Base-by-base conservation (phyloP, 805 yeast species). In the Lachancea sp. region DNA sequence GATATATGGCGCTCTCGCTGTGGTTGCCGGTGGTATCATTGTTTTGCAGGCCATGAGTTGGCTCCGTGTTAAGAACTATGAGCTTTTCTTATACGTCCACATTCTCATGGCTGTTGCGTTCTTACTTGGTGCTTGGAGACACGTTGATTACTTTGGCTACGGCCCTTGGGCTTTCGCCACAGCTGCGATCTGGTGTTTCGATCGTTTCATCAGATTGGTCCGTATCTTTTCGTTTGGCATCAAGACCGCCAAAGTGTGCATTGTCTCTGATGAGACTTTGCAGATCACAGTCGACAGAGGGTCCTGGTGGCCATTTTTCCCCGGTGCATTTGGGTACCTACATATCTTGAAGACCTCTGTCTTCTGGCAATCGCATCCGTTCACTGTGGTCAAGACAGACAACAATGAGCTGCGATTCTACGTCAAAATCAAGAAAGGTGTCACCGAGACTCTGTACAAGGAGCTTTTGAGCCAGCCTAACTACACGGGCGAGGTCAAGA, bases 361-460 rank as follows among this genome's bases (percentile, higher is more conserved):
- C 11, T 79, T 79, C 64, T 79, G 79, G 78, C 85, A 82, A 59
- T 75, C 81, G 3, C 86, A 82, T 58, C 89, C 89, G 3, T 81
- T 82, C 63, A 79, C 87, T 1, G 58, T 74, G 9, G 66, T 73
- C 17, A 32, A 38, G 44, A 62, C 73, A 2, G 58, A 65, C 34
- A 65, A 66, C 25, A 62, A 67, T 38, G 63, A 66, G 42, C 54
- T 74, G 13, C 62, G 66, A 3, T 62, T 75, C 41, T 69, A 62
- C 53, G 64, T 74, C 52, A 74, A 72, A 55, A 68, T 70, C 25
- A 77, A 77, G 59, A 67, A 66, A 6, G 85, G 85, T 42, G 59
- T 74, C 43, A 77, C 84, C 15, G 67, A 58, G 41, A 62, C 63
- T 33, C 51, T 75, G 10, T 62, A 62, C 41, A 58, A 60, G 25